phyloP scores from a whole-genome alignment of 352 stramenopile genomes.

The Hyaloperonospora arabidopsidis region DNA sequence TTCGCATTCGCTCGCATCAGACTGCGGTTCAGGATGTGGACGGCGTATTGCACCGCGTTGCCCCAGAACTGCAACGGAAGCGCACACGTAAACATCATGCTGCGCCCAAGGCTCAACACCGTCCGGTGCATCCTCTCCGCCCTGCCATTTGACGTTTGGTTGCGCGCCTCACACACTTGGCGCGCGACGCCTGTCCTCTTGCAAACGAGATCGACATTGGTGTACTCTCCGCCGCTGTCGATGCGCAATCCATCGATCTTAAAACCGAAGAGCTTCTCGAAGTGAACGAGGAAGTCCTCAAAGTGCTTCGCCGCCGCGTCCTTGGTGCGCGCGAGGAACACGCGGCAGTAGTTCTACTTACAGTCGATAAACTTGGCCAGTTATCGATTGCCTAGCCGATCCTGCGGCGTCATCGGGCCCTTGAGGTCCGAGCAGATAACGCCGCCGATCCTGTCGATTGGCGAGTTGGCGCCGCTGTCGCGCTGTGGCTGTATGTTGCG shows the following conservation, averaged over 20 bases:
- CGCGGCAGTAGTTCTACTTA: neutral
- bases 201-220: constrained; percentile 24
- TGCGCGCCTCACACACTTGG: constrained; percentile 13
- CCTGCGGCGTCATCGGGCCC: no score
- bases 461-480: neutral
- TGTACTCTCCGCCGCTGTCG: constrained; percentile 23
- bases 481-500: neutral
- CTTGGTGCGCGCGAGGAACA: neutral
- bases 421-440: no score
- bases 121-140: constrained; percentile 28
- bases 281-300: constrained; percentile 9
- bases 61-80: constrained; percentile 22
- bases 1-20: constrained; percentile 13
- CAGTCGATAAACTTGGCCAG: neutral
- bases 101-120: constrained; percentile 25
- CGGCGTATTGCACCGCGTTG: constrained; percentile 21
- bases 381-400: neutral
- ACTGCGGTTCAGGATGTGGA: constrained; percentile 24
- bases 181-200: constrained; percentile 8
- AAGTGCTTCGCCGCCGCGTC: constrained; percentile 1
- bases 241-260: constrained; percentile 9
- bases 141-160: constrained; percentile 21
- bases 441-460: no score
- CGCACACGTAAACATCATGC: constrained; percentile 22
- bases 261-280: constrained; percentile 13